Percentiles rank a stretch among this genome's conserved stretches.
phyloP scores from a whole-genome alignment of 495 filamentous ascomycete genomes.

The Xylaria sp. region DNA sequence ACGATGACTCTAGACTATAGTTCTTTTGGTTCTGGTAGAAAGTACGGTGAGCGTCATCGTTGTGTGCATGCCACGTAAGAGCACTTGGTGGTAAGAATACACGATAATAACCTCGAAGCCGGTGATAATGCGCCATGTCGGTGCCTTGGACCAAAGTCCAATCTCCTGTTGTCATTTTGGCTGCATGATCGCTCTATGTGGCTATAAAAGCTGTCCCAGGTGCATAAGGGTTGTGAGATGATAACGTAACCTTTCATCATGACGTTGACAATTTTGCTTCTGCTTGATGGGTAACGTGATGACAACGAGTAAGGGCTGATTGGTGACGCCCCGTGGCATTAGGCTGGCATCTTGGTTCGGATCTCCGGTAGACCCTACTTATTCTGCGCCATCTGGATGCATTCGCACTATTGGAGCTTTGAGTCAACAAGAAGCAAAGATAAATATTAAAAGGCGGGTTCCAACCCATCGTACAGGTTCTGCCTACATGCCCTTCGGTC shows the following conservation, averaged over 20 bases:
- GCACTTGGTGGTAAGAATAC: neutral
- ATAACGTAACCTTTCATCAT: neutral
- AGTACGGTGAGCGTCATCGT: constrained; percentile 8
- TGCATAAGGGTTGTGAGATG: neutral
- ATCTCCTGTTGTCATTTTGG: neutral
- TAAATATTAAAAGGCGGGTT: neutral
- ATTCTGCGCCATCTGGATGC: neutral
- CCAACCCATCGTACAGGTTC: neutral
- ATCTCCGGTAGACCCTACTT: neutral
- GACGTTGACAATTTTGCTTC: neutral
- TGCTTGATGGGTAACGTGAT: neutral
- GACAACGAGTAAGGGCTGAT: neutral
- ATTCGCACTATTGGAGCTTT: neutral
- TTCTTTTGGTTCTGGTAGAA: neutral
- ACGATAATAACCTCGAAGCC: constrained; percentile 4
- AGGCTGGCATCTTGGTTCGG: neutral
- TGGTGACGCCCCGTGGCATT: neutral
- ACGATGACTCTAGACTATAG: neutral
- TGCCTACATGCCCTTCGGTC: constrained; percentile 15
- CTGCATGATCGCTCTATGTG: neutral
- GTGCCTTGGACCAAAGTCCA: neutral
- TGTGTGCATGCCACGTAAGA: neutral
- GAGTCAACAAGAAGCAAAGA: neutral
- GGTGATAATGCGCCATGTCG: neutral
- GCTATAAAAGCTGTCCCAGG: neutral